phyloP scores from a whole-genome alignment of 148 eudicot species.

The Agrostemma githago region DNA sequence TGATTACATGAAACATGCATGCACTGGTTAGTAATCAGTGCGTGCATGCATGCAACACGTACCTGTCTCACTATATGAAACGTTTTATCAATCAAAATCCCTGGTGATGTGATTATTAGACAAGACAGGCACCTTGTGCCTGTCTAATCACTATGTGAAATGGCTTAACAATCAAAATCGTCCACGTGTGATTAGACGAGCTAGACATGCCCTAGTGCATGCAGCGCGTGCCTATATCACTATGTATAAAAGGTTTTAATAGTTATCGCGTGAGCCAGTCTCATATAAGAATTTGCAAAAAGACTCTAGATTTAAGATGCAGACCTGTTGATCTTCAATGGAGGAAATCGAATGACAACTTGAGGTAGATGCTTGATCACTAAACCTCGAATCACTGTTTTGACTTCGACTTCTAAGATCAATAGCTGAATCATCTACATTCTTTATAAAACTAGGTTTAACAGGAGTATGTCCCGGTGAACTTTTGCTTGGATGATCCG shows the following conservation, averaged over 20 bases:
- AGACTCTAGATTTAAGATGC: conserved; percentile 6
- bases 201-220: neutral
- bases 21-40: neutral
- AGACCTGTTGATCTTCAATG: conserved; percentile 41
- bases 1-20: neutral
- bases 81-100: no score
- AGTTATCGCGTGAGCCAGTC: neutral
- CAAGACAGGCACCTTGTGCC: no score
- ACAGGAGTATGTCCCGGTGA: conserved; percentile 29
- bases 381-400: conserved; percentile 14
- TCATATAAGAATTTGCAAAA: neutral
- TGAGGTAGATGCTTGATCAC: conserved; percentile 37
- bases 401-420: conserved; percentile 31
- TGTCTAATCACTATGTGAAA: no score
- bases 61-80: neutral
- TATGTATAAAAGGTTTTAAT: neutral
- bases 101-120: no score
- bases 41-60: neutral
- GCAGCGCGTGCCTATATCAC: neutral
- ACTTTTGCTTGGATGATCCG: conserved; percentile 31
- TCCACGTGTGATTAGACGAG: neutral
- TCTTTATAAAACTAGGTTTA: conserved; percentile 26
- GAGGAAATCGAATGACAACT: conserved; percentile 32
- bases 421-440: conserved; percentile 30
- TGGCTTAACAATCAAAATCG: neutral